These are phyloP conservation scores for Fusarium foetens DNA, from an alignment of 2,329 filamentous ascomycete species.

Conservation along the genomic window DNA sequence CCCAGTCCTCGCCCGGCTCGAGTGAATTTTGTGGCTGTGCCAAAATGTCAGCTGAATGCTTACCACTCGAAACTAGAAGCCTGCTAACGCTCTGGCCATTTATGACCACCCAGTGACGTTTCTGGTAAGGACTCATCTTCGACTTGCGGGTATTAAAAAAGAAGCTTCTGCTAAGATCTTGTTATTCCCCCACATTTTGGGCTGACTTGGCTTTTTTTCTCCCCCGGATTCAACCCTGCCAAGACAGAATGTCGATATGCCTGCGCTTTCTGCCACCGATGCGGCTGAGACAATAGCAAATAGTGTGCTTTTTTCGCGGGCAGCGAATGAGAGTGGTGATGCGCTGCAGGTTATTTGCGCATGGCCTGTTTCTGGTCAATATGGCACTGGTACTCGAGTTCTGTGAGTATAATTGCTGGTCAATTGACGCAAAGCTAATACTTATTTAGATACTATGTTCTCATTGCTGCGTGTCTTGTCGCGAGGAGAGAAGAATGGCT, in stretches of 20 bases:
- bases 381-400: conserved; percentile 63
- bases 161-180: not conserved
- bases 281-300: not conserved
- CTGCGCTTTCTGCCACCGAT: not conserved
- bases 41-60: conserved; percentile 17
- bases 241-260: conserved; percentile 23
- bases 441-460: conserved; percentile 66
- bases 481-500: conserved; percentile 71
- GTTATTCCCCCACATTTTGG: conserved; percentile 3
- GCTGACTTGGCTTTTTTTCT: not conserved
- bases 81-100: not conserved
- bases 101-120: not conserved
- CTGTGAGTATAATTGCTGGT: conserved; percentile 52
- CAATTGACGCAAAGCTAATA: not conserved
- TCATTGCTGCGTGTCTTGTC: conserved; percentile 71
- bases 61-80: conserved; percentile 17
- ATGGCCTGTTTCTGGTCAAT: conserved; percentile 67
- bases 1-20: not conserved
- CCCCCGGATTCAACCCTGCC: not conserved
- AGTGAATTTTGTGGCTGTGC: conserved; percentile 19
- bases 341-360: conserved; percentile 61
- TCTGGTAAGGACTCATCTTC: not conserved
- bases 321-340: conserved; percentile 4
- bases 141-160: not conserved
- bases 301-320: not conserved